phyloP scores from a whole-genome alignment of 345 rosid species.

The Camelina laxa region DNA sequence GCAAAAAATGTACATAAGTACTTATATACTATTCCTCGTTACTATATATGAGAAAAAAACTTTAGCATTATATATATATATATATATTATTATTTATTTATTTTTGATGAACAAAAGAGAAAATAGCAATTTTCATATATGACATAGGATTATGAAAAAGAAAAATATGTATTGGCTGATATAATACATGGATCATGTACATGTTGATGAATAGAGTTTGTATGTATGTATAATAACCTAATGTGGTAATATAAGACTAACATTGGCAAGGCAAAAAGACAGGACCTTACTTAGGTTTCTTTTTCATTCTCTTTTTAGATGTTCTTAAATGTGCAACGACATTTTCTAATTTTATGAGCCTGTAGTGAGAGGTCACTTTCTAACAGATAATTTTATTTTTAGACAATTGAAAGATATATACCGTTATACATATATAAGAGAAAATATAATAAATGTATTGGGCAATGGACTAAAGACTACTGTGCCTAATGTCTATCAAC shows the following conservation, averaged over 20 bases:
- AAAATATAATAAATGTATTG: constrained; percentile 4
- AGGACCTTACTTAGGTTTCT: constrained; percentile 40
- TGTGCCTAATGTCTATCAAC: constrained; percentile 24
- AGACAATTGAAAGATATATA: background rate
- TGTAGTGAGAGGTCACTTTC: constrained; percentile 35
- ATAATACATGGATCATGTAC: constrained; percentile 12
- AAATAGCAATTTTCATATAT: background rate
- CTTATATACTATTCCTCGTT: constrained; percentile 36
- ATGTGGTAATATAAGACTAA: constrained; percentile 41
- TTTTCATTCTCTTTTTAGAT: constrained; percentile 33
- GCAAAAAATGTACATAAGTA: constrained; percentile 36
- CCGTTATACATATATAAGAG: background rate
- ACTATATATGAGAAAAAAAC: constrained; percentile 16
- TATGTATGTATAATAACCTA: constrained; percentile 26
- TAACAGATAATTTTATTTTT: constrained; percentile 19
- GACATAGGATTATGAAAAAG: constrained; percentile 13
- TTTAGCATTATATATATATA: background rate
- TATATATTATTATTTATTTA: background rate
- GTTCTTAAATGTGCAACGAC: constrained; percentile 34
- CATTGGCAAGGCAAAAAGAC: constrained; percentile 37
- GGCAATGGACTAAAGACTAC: constrained; percentile 20
- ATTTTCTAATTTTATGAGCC: constrained; percentile 38
- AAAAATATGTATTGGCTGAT: background rate
- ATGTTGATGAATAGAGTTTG: constrained; percentile 18
- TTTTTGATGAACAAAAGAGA: background rate